Conservation (phyloP, 2,329 filamentous ascomycete genomes). For the Fusarium sp. region DNA sequence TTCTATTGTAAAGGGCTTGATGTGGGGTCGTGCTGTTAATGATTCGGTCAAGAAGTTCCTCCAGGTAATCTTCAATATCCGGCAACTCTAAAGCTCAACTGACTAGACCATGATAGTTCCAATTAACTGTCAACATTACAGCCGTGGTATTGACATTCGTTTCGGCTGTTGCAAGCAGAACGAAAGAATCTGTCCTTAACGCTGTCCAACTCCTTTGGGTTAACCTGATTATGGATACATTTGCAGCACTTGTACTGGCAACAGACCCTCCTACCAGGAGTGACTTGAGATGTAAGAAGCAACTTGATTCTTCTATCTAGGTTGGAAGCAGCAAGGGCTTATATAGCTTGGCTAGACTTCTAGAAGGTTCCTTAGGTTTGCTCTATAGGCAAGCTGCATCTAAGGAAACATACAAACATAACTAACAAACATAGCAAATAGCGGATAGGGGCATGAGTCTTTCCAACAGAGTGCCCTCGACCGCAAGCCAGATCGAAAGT, state of each 20-base stretch:
- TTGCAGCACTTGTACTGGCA: conserved; percentile 71
- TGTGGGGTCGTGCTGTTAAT: conserved; percentile 72
- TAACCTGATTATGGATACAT: conserved; percentile 73
- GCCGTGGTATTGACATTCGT: conserved; percentile 70
- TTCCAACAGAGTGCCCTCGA: no score
- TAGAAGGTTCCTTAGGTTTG: no score
- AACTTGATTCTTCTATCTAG: no score
- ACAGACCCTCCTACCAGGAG: conserved; percentile 70
- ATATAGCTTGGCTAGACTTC: no score
- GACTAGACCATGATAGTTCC: conserved; percentile 57
- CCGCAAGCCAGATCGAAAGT: conserved; percentile 68
- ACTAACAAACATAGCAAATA: no score
- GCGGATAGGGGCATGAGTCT: no score
- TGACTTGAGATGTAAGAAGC: no score
- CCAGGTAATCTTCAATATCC: conserved; percentile 52
- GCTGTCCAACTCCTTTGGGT: conserved; percentile 72
- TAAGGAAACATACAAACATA: no score
- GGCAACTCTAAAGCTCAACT: background rate
- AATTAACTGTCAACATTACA: conserved; percentile 73
- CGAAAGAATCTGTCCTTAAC: conserved; percentile 65
- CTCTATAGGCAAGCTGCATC: no score
- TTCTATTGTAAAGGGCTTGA: conserved; percentile 69
- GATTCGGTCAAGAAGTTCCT: conserved; percentile 73
- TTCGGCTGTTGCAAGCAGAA: conserved; percentile 63
- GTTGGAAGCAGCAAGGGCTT: no score